These are phyloP conservation scores for Naumovozyma dairenensis DNA, from an alignment of 805 yeast genomes.

Conservation along the genomic window DNA sequence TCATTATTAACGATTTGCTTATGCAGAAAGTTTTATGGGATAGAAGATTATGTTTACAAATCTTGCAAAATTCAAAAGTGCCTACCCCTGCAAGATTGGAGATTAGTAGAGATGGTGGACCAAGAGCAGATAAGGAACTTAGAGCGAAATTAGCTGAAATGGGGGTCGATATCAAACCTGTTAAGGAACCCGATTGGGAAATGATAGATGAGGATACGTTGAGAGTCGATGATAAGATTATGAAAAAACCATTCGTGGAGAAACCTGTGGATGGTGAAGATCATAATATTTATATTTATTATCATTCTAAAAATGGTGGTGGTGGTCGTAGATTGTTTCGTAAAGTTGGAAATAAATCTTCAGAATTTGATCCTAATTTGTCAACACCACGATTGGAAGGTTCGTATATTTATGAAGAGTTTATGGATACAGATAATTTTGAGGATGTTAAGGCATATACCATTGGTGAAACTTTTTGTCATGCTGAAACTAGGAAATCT, in stretches of 20 bases:
- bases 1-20: conserved; percentile 73
- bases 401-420: conserved; percentile 82
- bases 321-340: conserved; percentile 93
- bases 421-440: conserved; percentile 95
- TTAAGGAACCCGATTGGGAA: conserved; percentile 65
- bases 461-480: conserved; percentile 84
- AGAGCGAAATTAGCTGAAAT: conserved; percentile 46
- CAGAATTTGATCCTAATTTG: conserved; percentile 85
- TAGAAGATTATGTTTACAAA: conserved; percentile 72
- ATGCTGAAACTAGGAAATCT: conserved; percentile 95
- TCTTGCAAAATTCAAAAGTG: conserved; percentile 72
- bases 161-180: conserved; percentile 40
- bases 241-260: conserved; percentile 90
- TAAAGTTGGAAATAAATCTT: conserved; percentile 92
- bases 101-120: conserved; percentile 95
- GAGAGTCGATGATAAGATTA: conserved; percentile 57
- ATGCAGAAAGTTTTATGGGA: conserved; percentile 98
- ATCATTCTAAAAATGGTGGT: conserved; percentile 83
- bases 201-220: conserved; percentile 85
- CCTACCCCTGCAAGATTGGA: conserved; percentile 85
- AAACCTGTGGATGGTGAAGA: conserved; percentile 99
- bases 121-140: conserved; percentile 64
- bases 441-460: conserved; percentile 99
- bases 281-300: conserved; percentile 90
- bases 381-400: conserved; percentile 75